Evolutionary conservation across 129 eudicot genomes (phyloP).

Genomic region (Silybum marianum): DNA sequence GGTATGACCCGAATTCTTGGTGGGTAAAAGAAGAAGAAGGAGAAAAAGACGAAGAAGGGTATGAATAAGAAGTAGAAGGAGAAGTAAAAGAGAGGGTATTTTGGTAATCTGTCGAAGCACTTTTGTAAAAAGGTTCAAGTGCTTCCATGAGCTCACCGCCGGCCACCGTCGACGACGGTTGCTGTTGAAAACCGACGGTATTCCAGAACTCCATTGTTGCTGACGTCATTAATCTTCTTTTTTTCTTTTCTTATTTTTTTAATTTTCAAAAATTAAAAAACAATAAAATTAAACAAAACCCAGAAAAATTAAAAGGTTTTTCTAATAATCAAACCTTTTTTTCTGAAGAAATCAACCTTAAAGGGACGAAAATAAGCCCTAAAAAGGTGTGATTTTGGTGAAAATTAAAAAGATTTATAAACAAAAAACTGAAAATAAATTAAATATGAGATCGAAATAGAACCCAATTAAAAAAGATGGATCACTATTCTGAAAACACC

Average conservation of each 20-base stretch:
- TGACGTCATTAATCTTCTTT: constrained; percentile 36
- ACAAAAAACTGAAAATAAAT: background rate
- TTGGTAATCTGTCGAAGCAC: constrained; percentile 41
- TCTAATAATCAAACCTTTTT: constrained; percentile 34
- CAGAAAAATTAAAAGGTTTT: constrained; percentile 2
- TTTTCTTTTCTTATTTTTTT: constrained; percentile 18
- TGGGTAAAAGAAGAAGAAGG: constrained; percentile 10
- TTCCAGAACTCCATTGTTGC: constrained; percentile 60
- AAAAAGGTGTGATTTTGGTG: constrained; percentile 23
- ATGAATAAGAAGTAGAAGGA: constrained; percentile 23
- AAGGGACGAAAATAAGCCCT: constrained; percentile 75
- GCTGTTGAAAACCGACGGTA: constrained; percentile 19
- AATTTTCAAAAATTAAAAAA: constrained; percentile 16
- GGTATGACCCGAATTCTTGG: constrained; percentile 19
- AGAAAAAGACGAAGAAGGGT: constrained; percentile 21
- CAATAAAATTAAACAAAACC: background rate
- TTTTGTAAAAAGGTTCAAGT: constrained; percentile 77
- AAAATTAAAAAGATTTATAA: constrained; percentile 13
- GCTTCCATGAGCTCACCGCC: constrained; percentile 86
- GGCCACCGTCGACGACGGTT: constrained; percentile 37
- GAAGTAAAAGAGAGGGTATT: constrained; percentile 20
- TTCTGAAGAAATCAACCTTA: constrained; percentile 32
- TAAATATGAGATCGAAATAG: background rate
- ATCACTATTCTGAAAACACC: constrained; percentile 68
- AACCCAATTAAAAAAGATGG: constrained; percentile 22